Evolutionary conservation across 1,139 yeast genomes (phyloP).

Genomic region (Taiozyma sp.): DNA sequence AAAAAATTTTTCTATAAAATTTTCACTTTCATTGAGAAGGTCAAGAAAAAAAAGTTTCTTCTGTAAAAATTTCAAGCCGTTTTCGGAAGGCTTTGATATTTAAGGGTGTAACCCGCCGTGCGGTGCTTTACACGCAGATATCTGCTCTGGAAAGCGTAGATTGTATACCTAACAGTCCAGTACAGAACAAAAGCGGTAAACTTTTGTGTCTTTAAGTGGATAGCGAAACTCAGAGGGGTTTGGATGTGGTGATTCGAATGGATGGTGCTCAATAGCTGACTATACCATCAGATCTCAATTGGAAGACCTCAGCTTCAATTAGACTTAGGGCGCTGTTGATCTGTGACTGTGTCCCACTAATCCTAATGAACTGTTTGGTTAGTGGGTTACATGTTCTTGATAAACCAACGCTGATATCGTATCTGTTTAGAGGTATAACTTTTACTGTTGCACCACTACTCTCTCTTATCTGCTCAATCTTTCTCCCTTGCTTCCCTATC

Average conservation of each 20-base stretch:
- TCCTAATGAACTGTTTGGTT: conserved; percentile 24
- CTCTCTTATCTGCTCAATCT: conserved; percentile 26
- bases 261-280: conserved; percentile 16
- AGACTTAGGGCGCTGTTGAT: conserved; percentile 22
- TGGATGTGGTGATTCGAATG: background rate
- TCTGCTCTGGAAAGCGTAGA: conserved; percentile 9
- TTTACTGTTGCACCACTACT: conserved; percentile 27
- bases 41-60: background rate
- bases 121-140: conserved; percentile 6
- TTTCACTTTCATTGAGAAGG: conserved; percentile 7
- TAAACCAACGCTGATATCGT: conserved; percentile 7
- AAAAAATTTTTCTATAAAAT: conserved; percentile 13
- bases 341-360: conserved; percentile 26
- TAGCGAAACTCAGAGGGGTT: background rate
- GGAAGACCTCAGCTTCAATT: conserved; percentile 23
- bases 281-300: conserved; percentile 15
- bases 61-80: conserved; percentile 2
- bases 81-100: conserved; percentile 4
- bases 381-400: conserved; percentile 6
- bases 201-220: background rate
- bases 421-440: conserved; percentile 26
- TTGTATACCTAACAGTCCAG: conserved; percentile 7
- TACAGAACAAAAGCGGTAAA: background rate
- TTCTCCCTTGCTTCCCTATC: conserved; percentile 29
- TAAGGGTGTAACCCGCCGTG: conserved; percentile 13